Percentiles rank a stretch among this genome's conserved stretches.
Conservation (phyloP, 805 yeast genomes). For the Ogataea wickerhamii region DNA sequence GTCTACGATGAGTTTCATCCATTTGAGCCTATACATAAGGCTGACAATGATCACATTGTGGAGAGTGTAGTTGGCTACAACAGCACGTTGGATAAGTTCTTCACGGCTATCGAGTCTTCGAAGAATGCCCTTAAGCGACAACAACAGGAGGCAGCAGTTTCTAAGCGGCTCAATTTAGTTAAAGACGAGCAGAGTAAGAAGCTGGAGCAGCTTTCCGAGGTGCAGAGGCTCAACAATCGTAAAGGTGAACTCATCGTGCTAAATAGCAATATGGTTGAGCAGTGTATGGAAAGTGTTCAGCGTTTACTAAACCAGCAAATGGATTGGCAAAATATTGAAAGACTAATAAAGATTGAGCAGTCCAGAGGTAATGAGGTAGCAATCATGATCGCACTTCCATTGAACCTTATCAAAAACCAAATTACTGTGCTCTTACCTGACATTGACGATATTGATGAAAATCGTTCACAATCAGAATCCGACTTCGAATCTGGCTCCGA, state of each 20-base stretch:
- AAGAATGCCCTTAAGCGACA: slow-evolving; percentile 72
- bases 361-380: slow-evolving; percentile 64
- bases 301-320: slow-evolving; percentile 71
- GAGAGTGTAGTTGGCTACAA: slow-evolving; percentile 64
- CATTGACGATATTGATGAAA: slow-evolving; percentile 32
- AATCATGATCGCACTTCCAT: slow-evolving; percentile 55
- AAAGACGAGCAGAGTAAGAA: slow-evolving; percentile 67
- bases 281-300: slow-evolving; percentile 66
- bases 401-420: slow-evolving; percentile 66
- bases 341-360: slow-evolving; percentile 66
- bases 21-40: slow-evolving; percentile 39
- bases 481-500: slow-evolving; percentile 31
- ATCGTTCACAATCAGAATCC: slow-evolving; percentile 36
- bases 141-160: slow-evolving; percentile 72
- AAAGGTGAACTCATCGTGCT: slow-evolving; percentile 73
- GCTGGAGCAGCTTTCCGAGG: slow-evolving; percentile 57
- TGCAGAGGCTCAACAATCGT: slow-evolving; percentile 58
- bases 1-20: slow-evolving; percentile 56
- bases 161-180: slow-evolving; percentile 70
- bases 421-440: slow-evolving; percentile 56
- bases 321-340: slow-evolving; percentile 92
- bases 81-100: slow-evolving; percentile 76
- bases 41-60: slow-evolving; percentile 31
- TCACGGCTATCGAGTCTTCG: slow-evolving; percentile 79
- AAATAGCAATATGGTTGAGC: slow-evolving; percentile 67